phyloP scores from a whole-genome alignment of 139 green algal genomes.

The Zygnema circumcarinatum region DNA sequence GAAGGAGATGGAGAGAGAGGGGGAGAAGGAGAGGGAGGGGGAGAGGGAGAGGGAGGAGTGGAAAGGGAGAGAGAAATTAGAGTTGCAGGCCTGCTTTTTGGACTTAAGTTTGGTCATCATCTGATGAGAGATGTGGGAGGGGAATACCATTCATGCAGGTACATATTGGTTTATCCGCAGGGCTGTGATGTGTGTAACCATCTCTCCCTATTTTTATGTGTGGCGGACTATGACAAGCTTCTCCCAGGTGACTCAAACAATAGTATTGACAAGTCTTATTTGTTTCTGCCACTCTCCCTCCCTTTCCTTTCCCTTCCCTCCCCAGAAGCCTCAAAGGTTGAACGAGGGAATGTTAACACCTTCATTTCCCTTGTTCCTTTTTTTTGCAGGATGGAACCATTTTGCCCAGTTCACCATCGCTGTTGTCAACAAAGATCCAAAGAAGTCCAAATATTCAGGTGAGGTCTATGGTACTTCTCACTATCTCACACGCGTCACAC shows the following conservation, averaged over 20 bases:
- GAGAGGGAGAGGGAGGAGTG: background rate
- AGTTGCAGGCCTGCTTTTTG: background rate
- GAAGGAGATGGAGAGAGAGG: background rate
- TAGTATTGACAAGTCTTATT: too few species aligned
- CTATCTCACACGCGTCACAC: too few species aligned
- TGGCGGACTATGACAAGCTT: conserved; percentile 98
- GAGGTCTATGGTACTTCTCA: too few species aligned
- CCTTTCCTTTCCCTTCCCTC: too few species aligned
- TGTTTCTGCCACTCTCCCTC: too few species aligned
- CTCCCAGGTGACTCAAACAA: conserved; percentile 82
- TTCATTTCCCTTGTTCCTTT: background rate
- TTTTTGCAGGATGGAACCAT: conserved; percentile 88
- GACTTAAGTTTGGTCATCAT: background rate
- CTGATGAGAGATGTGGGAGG: too few species aligned
- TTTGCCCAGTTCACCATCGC: conserved; percentile 99
- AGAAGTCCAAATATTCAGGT: conserved; percentile 95
- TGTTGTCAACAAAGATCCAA: conserved; percentile 97
- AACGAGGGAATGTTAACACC: background rate
- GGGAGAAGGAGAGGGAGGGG: background rate
- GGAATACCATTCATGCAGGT: too few species aligned
- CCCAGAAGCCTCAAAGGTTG: too few species aligned
- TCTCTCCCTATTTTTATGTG: conserved; percentile 96
- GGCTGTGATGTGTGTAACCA: conserved; percentile 98
- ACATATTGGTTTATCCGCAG: conserved; percentile 96
- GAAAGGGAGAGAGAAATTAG: background rate